phyloP scores from a whole-genome alignment of 768 basidiomycete species.

The Termitomyces sp. region DNA sequence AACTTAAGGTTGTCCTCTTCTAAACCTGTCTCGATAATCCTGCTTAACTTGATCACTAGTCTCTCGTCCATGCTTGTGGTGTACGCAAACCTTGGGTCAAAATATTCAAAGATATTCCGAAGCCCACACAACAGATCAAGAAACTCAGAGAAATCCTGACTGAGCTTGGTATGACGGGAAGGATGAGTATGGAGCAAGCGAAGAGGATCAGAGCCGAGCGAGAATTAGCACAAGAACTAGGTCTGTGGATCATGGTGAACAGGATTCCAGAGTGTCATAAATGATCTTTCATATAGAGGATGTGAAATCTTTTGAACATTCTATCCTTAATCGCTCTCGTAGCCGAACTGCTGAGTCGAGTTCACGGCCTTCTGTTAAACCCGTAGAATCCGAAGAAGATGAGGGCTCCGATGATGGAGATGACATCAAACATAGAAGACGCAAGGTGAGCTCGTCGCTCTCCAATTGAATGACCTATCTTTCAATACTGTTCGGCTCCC shows the following conservation, averaged over 20 bases:
- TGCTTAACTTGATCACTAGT: conserved; percentile 29
- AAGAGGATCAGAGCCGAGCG: conserved; percentile 65
- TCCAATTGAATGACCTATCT: background rate
- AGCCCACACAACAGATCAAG: conserved; percentile 56
- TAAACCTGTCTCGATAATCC: background rate
- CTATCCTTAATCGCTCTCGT: conserved; percentile 31
- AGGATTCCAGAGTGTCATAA: background rate
- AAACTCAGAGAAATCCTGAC: conserved; percentile 59
- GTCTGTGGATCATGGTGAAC: conserved; percentile 34
- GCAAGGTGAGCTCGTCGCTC: conserved; percentile 32
- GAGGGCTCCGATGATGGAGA: conserved; percentile 18
- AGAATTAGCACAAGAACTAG: conserved; percentile 73
- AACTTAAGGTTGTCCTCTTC: conserved; percentile 51
- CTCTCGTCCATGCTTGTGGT: conserved; percentile 69
- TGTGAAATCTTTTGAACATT: conserved; percentile 63
- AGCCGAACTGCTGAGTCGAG: conserved; percentile 13
- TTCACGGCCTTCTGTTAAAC: conserved; percentile 1
- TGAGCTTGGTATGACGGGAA: conserved; percentile 77
- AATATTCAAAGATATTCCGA: conserved; percentile 57
- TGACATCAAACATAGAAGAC: conserved; percentile 28
- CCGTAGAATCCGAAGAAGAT: conserved; percentile 18
- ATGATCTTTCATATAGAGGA: conserved; percentile 46
- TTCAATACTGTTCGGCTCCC: conserved; percentile 19
- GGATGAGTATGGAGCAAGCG: conserved; percentile 76
- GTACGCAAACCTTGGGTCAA: conserved; percentile 74